These are phyloP conservation scores for Xerocomus cyaneibrunnescens DNA, from an alignment of 1,284 basidiomycete species.

Conservation along the genomic window DNA sequence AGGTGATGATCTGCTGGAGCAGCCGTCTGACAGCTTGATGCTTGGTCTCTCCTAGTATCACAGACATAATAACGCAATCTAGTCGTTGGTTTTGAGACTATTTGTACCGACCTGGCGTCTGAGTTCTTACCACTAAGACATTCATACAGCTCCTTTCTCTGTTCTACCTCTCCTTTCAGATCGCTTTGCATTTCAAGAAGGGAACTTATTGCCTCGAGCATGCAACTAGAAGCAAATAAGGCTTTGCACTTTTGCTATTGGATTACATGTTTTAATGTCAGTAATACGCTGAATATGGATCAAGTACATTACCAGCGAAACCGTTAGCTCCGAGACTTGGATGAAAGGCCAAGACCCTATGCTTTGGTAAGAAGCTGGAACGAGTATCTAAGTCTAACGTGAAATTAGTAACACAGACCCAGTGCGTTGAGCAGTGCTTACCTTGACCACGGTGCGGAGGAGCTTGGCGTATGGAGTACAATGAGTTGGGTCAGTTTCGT, in stretches of 20 bases:
- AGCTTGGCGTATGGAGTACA: background rate
- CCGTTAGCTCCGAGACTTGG: background rate
- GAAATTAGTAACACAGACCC: background rate
- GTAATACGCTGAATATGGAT: too few relatives aligned
- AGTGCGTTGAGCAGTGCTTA: background rate
- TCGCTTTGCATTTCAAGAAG: background rate
- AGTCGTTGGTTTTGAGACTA: background rate
- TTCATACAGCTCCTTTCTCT: background rate
- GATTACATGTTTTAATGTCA: background rate
- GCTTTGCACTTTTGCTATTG: slow-evolving; percentile 1
- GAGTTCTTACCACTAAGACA: slow-evolving; percentile 5
- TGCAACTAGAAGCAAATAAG: background rate
- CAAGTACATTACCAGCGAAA: background rate
- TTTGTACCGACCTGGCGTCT: background rate
- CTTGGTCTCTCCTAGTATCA: slow-evolving; percentile 5
- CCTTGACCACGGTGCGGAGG: background rate
- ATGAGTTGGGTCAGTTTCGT: background rate
- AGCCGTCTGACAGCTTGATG: slow-evolving; percentile 12
- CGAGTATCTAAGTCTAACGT: background rate
- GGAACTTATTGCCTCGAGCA: background rate
- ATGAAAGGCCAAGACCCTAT: background rate
- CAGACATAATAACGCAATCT: slow-evolving; percentile 5
- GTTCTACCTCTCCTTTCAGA: background rate
- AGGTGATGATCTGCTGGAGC: slow-evolving; percentile 12
- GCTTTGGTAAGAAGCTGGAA: background rate